These are phyloP conservation scores for Geoglossum glabrum DNA, from an alignment of 495 filamentous ascomycete genomes.

Conservation along the genomic window DNA sequence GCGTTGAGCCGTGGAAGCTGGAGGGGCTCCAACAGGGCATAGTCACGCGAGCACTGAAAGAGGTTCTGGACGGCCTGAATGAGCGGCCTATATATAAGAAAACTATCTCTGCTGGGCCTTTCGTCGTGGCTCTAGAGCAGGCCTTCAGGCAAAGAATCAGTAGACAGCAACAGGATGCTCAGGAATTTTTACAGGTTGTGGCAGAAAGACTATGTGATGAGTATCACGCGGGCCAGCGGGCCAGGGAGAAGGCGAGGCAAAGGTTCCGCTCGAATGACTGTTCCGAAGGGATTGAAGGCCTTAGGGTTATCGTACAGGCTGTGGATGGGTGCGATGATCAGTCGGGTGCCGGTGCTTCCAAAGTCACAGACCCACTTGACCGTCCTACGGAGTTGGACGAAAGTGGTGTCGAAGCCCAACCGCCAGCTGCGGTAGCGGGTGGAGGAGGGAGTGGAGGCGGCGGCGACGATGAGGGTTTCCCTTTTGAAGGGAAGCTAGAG, in stretches of 20 bases:
- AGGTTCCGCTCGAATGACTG: neutral
- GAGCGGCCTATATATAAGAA: slow-evolving; percentile 87
- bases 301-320: neutral
- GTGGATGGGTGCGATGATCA: neutral
- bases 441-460: neutral
- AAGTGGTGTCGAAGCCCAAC: neutral
- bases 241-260: slow-evolving; percentile 24
- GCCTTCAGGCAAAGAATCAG: slow-evolving; percentile 81
- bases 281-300: neutral
- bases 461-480: slow-evolving; percentile 46
- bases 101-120: slow-evolving; percentile 67
- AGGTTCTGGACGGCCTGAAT: slow-evolving; percentile 80
- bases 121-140: slow-evolving; percentile 60
- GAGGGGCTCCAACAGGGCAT: slow-evolving; percentile 57
- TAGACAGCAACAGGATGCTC: slow-evolving; percentile 92
- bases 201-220: slow-evolving; percentile 83
- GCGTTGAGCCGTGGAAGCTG: slow-evolving; percentile 40
- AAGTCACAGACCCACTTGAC: neutral
- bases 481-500: slow-evolving; percentile 67
- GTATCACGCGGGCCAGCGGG: slow-evolving; percentile 65
- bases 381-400: neutral
- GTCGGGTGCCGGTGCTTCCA: neutral
- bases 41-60: slow-evolving; percentile 77
- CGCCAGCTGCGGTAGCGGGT: neutral
- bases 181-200: slow-evolving; percentile 89